Evolutionary conservation across 1,284 basidiomycete species (phyloP), one percentile per base, ranked within the genome.

Genomic region (Leucoagaricus sp.): DNA sequence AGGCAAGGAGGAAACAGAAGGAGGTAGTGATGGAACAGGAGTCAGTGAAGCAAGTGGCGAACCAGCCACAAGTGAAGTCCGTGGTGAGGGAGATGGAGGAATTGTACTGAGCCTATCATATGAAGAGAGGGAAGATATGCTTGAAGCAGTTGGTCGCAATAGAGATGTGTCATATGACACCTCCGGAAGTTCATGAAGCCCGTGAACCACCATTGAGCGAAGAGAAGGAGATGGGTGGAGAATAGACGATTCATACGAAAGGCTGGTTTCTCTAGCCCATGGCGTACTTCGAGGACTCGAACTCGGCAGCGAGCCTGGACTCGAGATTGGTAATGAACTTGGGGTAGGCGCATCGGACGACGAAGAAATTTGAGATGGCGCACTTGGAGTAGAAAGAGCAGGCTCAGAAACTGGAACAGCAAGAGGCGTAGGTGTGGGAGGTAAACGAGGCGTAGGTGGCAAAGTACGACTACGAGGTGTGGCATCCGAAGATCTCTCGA

Each of bases 201-300:
- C 86, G 1, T 77, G 80, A 26, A 87, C 64, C 0, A 79, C 80
- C 21, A 83, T 62, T 0, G 86, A 84, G 48, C 77, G 75, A 3
- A 85, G 69, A 13, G 87, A 86, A 21, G 86, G 87, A 0, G 87
- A 89, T 0, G 88, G 85, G 9, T 74, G 75, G 21, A 91, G 72
- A 15, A 86, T 70, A 0, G 86, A 86, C 0, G 87, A 88, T 33
- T 90, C 87, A 60, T 86, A 91, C 0, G 88, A 86, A 8, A 74
- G 63, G 58, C 89, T 82, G 0, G 83, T 84, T 62, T 85, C 83
- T 2, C 77, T 70, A 8, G 78, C 81, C 85, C 85, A 88, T 19
- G 57, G 59, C 13, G 67, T 64, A 25, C 38, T 66, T 63, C 25
- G 61, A 60, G 67, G 59, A 12, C 62, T 61, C n/a, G 61, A 65